Base-by-base conservation (phyloP, 208 protist genomes). In the Acanthamoeba sp. region DNA sequence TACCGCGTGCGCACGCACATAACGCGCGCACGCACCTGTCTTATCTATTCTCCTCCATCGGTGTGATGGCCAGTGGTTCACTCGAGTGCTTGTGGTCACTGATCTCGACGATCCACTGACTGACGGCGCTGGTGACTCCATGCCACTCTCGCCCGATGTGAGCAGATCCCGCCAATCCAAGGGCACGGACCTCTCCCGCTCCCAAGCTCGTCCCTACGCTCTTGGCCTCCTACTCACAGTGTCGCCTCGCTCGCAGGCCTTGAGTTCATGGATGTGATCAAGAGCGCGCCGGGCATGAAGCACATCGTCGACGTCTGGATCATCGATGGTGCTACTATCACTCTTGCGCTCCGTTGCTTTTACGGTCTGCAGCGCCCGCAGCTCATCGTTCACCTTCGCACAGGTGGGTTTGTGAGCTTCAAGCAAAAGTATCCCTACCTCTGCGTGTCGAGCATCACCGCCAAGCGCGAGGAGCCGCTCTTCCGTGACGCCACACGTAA, bases 281-380 rank as follows among this genome's bases (percentile, higher is more conserved):
- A 80, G 34, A 80, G 32, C 6, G 69, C 69, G 5, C 69, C 69
- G 20, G 69, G 69, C 69, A 80, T 80, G 69, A 80, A 80, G 36
- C 69, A 80, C 69, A 42, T 80, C 34, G 34, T 42, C 29, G 27
- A n/a, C 32, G 27, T 80, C 69, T 80, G 69, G 69, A 48, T 80
- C 32, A 80, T 80, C 7, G 69, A 80, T 42, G 69, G 69, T 66
- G 9, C 59, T 0, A 22, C 55, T 32, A 27, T 34, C 22, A 62
- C 55, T 62, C 16, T 22, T 62, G 55, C 55, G 22, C 55, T 62
- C 12, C 12, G 12, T 73, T 16, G 32, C 32, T 36, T 38, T 29
- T 22, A n/a, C n/a, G 64, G 7, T 73, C 29, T 36, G 64, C n/a
- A n/a, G n/a, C 32, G 6, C 32, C 27, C 14, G 4, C 20, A 34